These are phyloP conservation scores for Cladophialophora exuberans DNA, from an alignment of 2,329 filamentous ascomycete species.

Conservation along the genomic window DNA sequence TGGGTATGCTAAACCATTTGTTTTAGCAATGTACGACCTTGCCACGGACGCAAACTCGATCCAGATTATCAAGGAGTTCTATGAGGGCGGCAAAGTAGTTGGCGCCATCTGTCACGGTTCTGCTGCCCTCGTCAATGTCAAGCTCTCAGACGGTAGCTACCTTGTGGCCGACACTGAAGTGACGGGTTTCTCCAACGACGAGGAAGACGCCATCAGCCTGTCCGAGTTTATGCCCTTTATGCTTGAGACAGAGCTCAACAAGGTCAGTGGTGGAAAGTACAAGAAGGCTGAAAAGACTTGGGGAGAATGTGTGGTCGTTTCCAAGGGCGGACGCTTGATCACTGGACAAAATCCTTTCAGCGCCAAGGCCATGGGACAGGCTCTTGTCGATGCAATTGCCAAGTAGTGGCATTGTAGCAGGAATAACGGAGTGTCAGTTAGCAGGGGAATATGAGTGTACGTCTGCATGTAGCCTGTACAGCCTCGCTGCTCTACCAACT, in stretches of 20 bases:
- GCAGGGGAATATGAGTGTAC: background rate
- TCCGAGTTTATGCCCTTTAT: constrained; percentile 42
- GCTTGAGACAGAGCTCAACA: constrained; percentile 50
- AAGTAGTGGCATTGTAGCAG: no score
- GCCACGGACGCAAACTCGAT: constrained; percentile 48
- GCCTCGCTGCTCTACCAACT: no score
- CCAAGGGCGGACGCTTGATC: constrained; percentile 44
- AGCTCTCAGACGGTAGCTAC: constrained; percentile 42
- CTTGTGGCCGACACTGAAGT: constrained; percentile 32
- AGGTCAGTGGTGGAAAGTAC: constrained; percentile 47
- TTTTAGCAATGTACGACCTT: constrained; percentile 55
- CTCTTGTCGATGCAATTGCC: no score
- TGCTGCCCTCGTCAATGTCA: constrained; percentile 50
- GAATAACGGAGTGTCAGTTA: background rate
- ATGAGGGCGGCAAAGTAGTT: constrained; percentile 53
- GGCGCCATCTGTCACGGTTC: constrained; percentile 55
- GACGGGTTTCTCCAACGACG: constrained; percentile 53
- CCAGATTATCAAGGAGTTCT: constrained; percentile 52
- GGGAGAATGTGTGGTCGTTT: constrained; percentile 49
- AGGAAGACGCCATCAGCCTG: constrained; percentile 41
- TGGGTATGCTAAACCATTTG: no score
- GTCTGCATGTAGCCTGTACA: background rate
- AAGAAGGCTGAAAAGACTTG: constrained; percentile 51
- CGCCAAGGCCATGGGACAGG: no score
- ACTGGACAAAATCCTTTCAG: constrained; percentile 55